Evolutionary conservation across 2,329 filamentous ascomycete genomes (phyloP), one percentile per base, ranked within the genome.

Genomic region (Coniochaeta sp.): DNA sequence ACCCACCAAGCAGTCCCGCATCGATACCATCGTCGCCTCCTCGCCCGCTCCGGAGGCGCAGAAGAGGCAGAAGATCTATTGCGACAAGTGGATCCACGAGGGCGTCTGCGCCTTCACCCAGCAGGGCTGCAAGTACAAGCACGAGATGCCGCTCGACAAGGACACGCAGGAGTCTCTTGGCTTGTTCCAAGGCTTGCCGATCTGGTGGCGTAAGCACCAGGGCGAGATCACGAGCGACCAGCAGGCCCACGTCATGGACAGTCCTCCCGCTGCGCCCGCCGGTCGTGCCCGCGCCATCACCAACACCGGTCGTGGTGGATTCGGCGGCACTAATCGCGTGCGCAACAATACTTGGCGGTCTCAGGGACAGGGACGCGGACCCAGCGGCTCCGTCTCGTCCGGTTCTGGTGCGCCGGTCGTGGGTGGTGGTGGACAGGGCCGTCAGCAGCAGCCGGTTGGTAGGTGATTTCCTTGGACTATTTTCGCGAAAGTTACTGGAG

Each of bases 51-150:
- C 75, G 19, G 72, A 77, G 12, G 69, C 68, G 5, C 72, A 74
- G 6, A 84, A 82, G 67, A 70, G 70, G 26, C 70, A 72, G 61
- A 96, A 96, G 71, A 77, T 89, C 26, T 96, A 89, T 73, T 96
- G 92, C 74, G 90, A 91, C 61, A 91, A 93, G 73, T 97, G 92
- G 92, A 88, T 96, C 59, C 87, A 90, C 66, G 88, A 89, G 61
- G 92, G 91, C 22, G 85, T 90, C 50, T 97, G 93, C 71, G 89
- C 89, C 63, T 97, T 91, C 72, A 87, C 83, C 3, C 90, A 96
- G 71, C 88, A 93, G 69, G 92, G 93, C 0, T 96, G 93, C 76
- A 86, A 88, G 65, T 96, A 87, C 78, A 93, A 92, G 75, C 93
- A 96, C 71, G 90, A 95, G 71, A 96, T 96, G 89, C 93, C 93